phyloP scores from a whole-genome alignment of 1,139 yeast genomes.

The Taphrina sp. region DNA sequence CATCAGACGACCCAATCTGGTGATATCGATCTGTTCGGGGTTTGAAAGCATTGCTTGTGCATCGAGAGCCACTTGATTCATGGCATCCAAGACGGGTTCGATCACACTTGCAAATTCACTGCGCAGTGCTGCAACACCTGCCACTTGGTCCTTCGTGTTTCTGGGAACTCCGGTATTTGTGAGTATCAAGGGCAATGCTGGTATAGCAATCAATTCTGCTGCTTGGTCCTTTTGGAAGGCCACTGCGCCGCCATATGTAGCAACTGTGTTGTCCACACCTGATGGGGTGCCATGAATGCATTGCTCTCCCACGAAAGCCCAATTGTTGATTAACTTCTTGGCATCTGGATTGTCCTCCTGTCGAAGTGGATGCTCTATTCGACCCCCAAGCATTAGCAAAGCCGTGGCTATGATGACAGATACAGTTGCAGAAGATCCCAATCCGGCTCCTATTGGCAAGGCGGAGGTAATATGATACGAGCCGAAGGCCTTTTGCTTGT shows the following conservation, averaged over 20 bases:
- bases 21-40: not conserved
- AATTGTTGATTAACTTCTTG: conserved; percentile 61
- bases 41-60: conserved; percentile 46
- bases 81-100: conserved; percentile 57
- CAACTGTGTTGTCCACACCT: conserved; percentile 95
- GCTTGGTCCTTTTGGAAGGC: conserved; percentile 61
- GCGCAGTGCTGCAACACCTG: conserved; percentile 60
- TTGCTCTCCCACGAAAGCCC: conserved; percentile 93
- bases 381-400: conserved; percentile 61
- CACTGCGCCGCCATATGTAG: conserved; percentile 95
- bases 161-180: conserved; percentile 86
- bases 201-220: conserved; percentile 48
- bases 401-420: conserved; percentile 84
- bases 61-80: conserved; percentile 53
- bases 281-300: conserved; percentile 97
- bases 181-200: conserved; percentile 68
- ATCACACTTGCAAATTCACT: conserved; percentile 56
- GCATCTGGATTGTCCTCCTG: conserved; percentile 38
- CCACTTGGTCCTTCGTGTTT: conserved; percentile 79
- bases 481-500: conserved; percentile 52
- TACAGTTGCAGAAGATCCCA: conserved; percentile 91
- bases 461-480: conserved; percentile 72
- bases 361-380: conserved; percentile 46
- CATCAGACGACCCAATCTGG: conserved; percentile 59
- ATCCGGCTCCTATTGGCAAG: conserved; percentile 93